Percentiles rank a stretch among this genome's conserved stretches.
These are phyloP conservation scores for Pseudotulostoma volvatum DNA, from an alignment of 495 filamentous ascomycete species.

Conservation along the genomic window DNA sequence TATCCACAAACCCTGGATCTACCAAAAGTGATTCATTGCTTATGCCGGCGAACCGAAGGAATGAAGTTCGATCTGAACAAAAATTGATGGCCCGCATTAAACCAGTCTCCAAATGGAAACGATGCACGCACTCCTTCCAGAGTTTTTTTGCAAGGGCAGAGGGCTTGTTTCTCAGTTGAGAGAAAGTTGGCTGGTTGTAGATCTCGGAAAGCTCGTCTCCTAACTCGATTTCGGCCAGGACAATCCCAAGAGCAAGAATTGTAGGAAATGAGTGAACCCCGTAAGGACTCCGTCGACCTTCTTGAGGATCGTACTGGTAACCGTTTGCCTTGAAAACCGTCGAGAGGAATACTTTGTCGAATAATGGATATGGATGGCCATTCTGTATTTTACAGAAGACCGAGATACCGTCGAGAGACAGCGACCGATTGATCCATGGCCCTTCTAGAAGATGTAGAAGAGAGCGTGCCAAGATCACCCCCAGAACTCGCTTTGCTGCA, in stretches of 20 bases:
- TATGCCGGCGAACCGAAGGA: not conserved
- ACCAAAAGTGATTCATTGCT: not conserved
- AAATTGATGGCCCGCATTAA: slow-evolving; percentile 3
- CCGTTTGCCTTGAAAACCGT: slow-evolving; percentile 3
- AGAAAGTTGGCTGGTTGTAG: slow-evolving; percentile 1
- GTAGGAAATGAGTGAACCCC: slow-evolving; percentile 7
- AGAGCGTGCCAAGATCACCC: slow-evolving; percentile 5
- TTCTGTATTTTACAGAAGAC: slow-evolving; percentile 5
- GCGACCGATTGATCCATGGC: slow-evolving; percentile 4
- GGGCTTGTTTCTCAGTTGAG: not conserved
- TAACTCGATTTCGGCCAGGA: slow-evolving; percentile 6
- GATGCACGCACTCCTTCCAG: slow-evolving; percentile 3
- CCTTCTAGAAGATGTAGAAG: slow-evolving; percentile 6
- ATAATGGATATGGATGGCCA: slow-evolving; percentile 4
- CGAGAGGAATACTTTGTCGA: slow-evolving; percentile 8
- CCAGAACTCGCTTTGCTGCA: slow-evolving; percentile 6
- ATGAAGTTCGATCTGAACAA: not conserved
- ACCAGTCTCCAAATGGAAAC: slow-evolving; percentile 5
- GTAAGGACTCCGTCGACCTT: slow-evolving; percentile 1
- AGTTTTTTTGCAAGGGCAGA: slow-evolving; percentile 3
- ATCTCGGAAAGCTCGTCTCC: slow-evolving; percentile 6
- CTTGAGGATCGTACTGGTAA: too few species aligned
- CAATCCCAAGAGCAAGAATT: slow-evolving; percentile 7
- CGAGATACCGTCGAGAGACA: slow-evolving; percentile 5
- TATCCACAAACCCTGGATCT: slow-evolving; percentile 4